Percentiles rank a stretch among this genome's conserved stretches.
Evolutionary conservation across 2,329 filamentous ascomycete species (phyloP).

Genomic region (Microascus cirrosus): DNA sequence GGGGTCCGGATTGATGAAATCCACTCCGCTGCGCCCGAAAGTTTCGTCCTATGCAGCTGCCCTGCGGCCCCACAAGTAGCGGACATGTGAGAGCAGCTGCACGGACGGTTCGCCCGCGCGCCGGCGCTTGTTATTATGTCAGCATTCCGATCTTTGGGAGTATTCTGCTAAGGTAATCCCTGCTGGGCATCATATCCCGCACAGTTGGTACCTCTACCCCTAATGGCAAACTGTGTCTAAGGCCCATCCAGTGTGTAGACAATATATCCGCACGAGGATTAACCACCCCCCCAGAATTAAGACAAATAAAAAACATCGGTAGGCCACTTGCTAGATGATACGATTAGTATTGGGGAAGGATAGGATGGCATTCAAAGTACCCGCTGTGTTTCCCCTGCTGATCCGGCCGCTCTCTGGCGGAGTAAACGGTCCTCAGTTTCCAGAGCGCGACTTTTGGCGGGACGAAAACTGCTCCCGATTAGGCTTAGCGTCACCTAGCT

Average conservation of each 20-base stretch:
- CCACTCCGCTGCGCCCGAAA: neutral
- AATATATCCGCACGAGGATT: too few species aligned
- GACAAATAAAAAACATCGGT: too few species aligned
- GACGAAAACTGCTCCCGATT: neutral
- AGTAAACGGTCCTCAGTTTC: neutral
- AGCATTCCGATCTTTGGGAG: neutral
- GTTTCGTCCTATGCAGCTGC: too few species aligned
- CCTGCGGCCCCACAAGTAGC: neutral
- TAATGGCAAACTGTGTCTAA: neutral
- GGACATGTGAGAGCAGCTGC: neutral
- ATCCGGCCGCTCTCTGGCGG: neutral
- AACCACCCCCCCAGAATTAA: too few species aligned
- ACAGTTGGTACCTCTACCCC: neutral
- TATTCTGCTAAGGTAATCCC: neutral
- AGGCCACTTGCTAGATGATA: too few species aligned
- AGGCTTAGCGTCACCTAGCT: conserved; percentile 4
- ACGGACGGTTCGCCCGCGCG: neutral
- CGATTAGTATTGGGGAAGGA: too few species aligned
- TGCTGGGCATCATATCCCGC: neutral
- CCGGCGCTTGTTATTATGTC: neutral
- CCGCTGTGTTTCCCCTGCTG: neutral
- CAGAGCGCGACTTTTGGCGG: neutral
- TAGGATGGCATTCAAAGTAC: neutral
- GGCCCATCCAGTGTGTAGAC: too few species aligned
- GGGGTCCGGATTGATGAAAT: neutral